Base-by-base conservation (phyloP, 768 basidiomycete species). In the Suillus decipiens region DNA sequence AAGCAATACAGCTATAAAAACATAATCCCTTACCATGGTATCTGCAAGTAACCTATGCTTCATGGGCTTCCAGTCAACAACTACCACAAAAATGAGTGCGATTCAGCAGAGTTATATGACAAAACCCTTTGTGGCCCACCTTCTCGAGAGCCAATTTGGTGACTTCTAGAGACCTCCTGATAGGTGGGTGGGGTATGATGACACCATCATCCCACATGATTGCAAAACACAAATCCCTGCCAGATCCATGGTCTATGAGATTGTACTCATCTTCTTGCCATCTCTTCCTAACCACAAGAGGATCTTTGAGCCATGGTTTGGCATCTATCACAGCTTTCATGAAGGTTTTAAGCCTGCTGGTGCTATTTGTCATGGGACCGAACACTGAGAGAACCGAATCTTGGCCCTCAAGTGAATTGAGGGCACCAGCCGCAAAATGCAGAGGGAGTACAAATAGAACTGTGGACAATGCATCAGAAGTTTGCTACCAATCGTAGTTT, bases 351-450 rank as follows among this genome's bases (percentile, higher is more conserved):
- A 95, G 73, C n/a, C 83, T 89, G 11, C 72, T 76, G 54, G 93
- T 65, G 39, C 84, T 84, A 47, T 75, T 78, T 2, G 85, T 77
- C 58, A 93, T 77, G 6, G 93, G 93, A 0, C 93, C 93, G 12
- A 93, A 79, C 34, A 93, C 89, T 2, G 90, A 90, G 5, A 78
- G 77, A 33, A 91, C 68, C 17, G 87, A 85, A 64, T 93, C 90
- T 70, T 89, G 86, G 24, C 93, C 93, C 71, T 88, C 82, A 33
- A 86, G 69, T 2, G 86, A 82, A 72, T 89, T 92, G 3, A 81
- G 76, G 6, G 84, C 84, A 24, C 87, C 86, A n/a, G 1, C 89
- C 89, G 68, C 85, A 85, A 66, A 90, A 86, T 0, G 81, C 82
- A 10, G 86, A 72, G 7, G 92, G 92, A 61, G 90, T 87, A 19